These are phyloP conservation scores for Chenopodium quinoa DNA, from an alignment of 148 eudicot genomes.

Conservation along the genomic window DNA sequence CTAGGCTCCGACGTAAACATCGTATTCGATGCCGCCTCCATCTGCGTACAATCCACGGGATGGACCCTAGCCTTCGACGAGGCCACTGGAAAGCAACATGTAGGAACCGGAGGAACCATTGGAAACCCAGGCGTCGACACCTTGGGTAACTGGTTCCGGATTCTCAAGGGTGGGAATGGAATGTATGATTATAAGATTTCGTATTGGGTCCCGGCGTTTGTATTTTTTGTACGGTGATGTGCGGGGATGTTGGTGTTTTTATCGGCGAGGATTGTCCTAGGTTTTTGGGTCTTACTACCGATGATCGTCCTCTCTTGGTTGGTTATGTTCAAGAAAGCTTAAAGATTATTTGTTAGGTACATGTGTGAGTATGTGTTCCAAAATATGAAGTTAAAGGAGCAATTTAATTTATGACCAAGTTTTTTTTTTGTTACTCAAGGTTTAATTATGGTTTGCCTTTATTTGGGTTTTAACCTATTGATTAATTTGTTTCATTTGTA, in stretches of 20 bases:
- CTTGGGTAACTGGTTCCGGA: conserved; percentile 43
- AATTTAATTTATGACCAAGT: too few species aligned
- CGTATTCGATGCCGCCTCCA: conserved; percentile 36
- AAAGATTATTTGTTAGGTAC: not conserved
- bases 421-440: too few species aligned
- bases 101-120: conserved; percentile 34
- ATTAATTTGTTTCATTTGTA: too few species aligned
- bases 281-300: conserved; percentile 36
- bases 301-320: conserved; percentile 36
- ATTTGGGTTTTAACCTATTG: too few species aligned
- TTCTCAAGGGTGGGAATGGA: conserved; percentile 21
- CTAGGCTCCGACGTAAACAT: conserved; percentile 33
- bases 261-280: conserved; percentile 33
- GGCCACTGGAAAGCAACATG: conserved; percentile 33
- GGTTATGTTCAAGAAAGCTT: conserved; percentile 28
- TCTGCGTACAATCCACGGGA: conserved; percentile 36
- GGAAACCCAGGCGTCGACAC: conserved; percentile 40
- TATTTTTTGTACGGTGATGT: conserved; percentile 32
- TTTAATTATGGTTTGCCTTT: too few species aligned
- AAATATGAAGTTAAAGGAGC: too few species aligned
- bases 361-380: too few species aligned
- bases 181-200: conserved; percentile 38
- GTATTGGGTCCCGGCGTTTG: conserved; percentile 51
- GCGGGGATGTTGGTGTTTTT: conserved; percentile 44
- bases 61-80: conserved; percentile 36